These are phyloP conservation scores for Mortierella polycephala DNA, from an alignment of 371 early-diverging fungal genomes.

Conservation along the genomic window DNA sequence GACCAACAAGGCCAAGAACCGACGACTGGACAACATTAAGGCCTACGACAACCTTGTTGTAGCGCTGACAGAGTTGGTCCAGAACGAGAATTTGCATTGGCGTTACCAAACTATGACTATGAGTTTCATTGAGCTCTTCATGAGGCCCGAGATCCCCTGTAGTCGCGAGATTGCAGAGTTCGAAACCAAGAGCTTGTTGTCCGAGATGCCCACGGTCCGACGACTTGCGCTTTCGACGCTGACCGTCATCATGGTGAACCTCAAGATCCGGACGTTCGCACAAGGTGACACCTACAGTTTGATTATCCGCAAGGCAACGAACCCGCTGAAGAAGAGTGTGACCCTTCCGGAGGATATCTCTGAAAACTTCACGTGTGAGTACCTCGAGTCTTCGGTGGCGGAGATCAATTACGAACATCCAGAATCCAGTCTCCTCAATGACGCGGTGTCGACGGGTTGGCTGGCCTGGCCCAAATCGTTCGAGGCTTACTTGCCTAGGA, in stretches of 20 bases:
- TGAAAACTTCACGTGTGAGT: conserved; percentile 45
- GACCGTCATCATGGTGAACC: conserved; percentile 62
- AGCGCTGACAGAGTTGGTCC: conserved; percentile 41
- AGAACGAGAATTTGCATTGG: conserved; percentile 79
- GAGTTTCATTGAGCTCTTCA: conserved; percentile 75
- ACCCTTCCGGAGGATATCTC: conserved; percentile 48
- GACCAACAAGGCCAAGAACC: conserved; percentile 29
- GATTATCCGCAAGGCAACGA: conserved; percentile 51
- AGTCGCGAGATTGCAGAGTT: conserved; percentile 67
- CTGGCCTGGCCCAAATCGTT: conserved; percentile 76
- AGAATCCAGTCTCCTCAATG: conserved; percentile 60
- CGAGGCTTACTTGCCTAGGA: conserved; percentile 63
- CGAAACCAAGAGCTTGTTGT: conserved; percentile 66
- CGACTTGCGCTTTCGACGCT: conserved; percentile 65
- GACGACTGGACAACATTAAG: conserved; percentile 41
- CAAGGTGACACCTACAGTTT: conserved; percentile 60
- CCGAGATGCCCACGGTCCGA: conserved; percentile 80
- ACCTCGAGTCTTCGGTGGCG: conserved; percentile 39
- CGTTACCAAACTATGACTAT: conserved; percentile 82
- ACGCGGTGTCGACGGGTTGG: conserved; percentile 75
- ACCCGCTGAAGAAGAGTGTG: conserved; percentile 60
- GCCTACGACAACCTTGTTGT: conserved; percentile 35
- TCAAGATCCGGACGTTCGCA: conserved; percentile 69
- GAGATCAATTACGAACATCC: conserved; percentile 54
- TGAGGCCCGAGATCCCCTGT: conserved; percentile 68